A percentile compares a stretch with the other conserved stretches of the same genome.
These are phyloP conservation scores for Pochonia chlamydosporia DNA, from an alignment of 2,329 filamentous ascomycete species.

Conservation along the genomic window DNA sequence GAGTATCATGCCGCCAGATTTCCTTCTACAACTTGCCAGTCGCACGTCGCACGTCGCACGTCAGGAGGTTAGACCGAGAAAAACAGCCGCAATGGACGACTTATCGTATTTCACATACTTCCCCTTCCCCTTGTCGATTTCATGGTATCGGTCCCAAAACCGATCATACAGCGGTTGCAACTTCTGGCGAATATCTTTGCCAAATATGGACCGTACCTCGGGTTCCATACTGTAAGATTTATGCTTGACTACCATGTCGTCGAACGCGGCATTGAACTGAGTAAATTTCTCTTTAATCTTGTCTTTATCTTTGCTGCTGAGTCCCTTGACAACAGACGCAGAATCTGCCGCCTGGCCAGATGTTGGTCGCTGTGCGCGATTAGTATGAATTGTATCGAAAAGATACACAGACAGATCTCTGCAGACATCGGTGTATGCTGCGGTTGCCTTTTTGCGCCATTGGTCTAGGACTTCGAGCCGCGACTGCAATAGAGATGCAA, in stretches of 20 bases:
- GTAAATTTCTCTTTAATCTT: conserved; percentile 95
- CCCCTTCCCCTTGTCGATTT: conserved; percentile 94
- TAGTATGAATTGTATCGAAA: conserved; percentile 89
- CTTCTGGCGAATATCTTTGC: conserved; percentile 80
- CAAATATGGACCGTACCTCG: conserved; percentile 76
- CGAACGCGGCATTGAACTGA: conserved; percentile 84
- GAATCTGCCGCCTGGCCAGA: conserved; percentile 70
- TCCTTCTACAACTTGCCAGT: background rate
- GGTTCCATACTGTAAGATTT: conserved; percentile 83
- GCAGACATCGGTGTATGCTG: conserved; percentile 80
- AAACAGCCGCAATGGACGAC: conserved; percentile 63
- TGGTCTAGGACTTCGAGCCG: conserved; percentile 64
- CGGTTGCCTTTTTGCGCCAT: conserved; percentile 83
- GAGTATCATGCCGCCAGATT: too few species aligned
- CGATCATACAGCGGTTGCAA: conserved; percentile 90
- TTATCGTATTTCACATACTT: conserved; percentile 99
- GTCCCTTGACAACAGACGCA: conserved; percentile 72
- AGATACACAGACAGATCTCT: conserved; percentile 80
- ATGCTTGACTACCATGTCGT: conserved; percentile 79
- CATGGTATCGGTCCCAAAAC: conserved; percentile 96
- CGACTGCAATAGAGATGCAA: conserved; percentile 63
- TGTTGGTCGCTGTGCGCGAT: conserved; percentile 63
- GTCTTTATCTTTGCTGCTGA: conserved; percentile 89
- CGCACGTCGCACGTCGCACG: background rate
- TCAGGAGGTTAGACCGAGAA: conserved; percentile 41